These are phyloP conservation scores for Mycena floridula DNA, from an alignment of 768 basidiomycete species.

Conservation along the genomic window DNA sequence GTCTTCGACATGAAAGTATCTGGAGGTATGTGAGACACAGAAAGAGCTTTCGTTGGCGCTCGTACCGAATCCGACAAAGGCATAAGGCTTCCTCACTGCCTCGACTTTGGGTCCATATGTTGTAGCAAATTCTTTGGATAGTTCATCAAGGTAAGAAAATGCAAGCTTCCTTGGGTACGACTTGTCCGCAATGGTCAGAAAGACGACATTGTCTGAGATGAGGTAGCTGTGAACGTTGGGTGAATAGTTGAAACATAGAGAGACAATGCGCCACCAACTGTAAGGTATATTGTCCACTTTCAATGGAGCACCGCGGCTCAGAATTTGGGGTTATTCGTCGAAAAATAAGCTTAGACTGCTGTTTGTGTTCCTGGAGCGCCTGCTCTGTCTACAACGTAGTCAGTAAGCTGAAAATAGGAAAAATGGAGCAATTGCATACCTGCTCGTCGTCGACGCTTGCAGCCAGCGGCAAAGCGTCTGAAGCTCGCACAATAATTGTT, in stretches of 20 bases:
- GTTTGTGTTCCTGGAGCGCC: slow-evolving; percentile 93
- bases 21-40: slow-evolving; percentile 22
- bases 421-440: slow-evolving; percentile 35
- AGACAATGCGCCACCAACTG: slow-evolving; percentile 58
- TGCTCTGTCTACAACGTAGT: slow-evolving; percentile 71
- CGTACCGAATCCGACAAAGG: slow-evolving; percentile 96
- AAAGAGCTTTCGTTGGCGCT: not conserved
- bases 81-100: slow-evolving; percentile 91
- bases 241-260: slow-evolving; percentile 6
- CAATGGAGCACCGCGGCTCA: slow-evolving; percentile 95
- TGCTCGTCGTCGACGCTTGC: slow-evolving; percentile 97
- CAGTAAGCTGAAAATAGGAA: not conserved
- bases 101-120: slow-evolving; percentile 95
- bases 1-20: slow-evolving; percentile 99
- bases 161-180: slow-evolving; percentile 96
- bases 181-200: slow-evolving; percentile 92
- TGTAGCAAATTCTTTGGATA: slow-evolving; percentile 91
- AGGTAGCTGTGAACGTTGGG: slow-evolving; percentile 64
- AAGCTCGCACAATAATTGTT: slow-evolving; percentile 79
- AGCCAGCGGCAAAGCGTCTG: slow-evolving; percentile 85
- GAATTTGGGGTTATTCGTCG: slow-evolving; percentile 89
- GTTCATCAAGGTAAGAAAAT: slow-evolving; percentile 95
- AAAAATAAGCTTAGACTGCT: slow-evolving; percentile 96
- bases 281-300: slow-evolving; percentile 90
- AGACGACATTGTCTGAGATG: slow-evolving; percentile 90